These are phyloP conservation scores for Volvox reticuliferus DNA, from an alignment of 139 green algal genomes.

Conservation along the genomic window DNA sequence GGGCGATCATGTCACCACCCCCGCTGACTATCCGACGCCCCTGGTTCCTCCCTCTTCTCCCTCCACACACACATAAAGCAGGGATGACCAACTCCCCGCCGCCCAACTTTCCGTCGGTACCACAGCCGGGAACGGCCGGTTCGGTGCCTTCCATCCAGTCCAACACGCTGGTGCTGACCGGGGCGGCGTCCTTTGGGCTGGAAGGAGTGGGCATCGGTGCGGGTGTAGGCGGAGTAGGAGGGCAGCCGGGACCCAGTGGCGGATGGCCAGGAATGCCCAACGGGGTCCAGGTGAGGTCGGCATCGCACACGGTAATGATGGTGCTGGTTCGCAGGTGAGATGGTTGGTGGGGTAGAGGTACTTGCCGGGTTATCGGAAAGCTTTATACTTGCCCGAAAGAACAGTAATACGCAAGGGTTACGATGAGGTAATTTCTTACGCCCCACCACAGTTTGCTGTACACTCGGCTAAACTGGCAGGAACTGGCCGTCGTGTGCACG, in stretches of 20 bases:
- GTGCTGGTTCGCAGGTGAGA: background rate
- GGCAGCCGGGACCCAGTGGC: background rate
- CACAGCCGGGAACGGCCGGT: background rate
- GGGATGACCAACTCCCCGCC: background rate
- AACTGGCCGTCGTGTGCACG: too few relatives aligned
- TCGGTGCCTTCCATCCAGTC: conserved; percentile 47
- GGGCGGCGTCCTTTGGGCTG: conserved; percentile 38
- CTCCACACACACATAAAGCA: background rate
- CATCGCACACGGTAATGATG: too few relatives aligned
- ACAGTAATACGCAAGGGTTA: too few relatives aligned
- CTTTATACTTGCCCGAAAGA: too few relatives aligned
- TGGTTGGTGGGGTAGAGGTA: background rate
- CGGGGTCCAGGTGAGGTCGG: background rate
- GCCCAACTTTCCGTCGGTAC: background rate
- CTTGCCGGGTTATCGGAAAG: too few relatives aligned
- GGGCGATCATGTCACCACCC: too few relatives aligned
- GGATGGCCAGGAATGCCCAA: conserved; percentile 26
- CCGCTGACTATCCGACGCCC: too few relatives aligned
- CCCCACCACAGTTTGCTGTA: too few relatives aligned
- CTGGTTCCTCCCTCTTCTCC: background rate
- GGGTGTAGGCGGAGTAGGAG: background rate
- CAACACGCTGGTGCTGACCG: conserved; percentile 26
- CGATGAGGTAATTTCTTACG: too few relatives aligned
- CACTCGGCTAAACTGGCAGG: too few relatives aligned
- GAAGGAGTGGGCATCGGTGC: conserved; percentile 40